Evolutionary conservation across 1,284 basidiomycete species (phyloP).

Genomic region (Rugosomyces carneus): DNA sequence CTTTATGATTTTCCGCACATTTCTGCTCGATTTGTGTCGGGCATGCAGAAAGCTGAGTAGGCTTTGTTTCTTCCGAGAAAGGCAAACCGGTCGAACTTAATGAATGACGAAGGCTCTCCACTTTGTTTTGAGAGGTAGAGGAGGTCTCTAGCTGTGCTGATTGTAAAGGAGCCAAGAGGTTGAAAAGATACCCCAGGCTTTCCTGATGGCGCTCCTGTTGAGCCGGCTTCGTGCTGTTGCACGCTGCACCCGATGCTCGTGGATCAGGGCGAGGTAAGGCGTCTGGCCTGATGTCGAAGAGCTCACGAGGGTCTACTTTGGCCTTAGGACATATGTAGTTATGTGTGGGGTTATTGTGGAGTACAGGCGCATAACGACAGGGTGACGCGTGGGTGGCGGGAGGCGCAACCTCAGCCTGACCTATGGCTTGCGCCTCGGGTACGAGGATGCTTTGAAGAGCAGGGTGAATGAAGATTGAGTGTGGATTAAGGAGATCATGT

Average conservation of each 20-base stretch:
- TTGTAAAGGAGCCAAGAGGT: neutral
- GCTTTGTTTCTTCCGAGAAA: neutral
- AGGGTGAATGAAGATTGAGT: constrained; percentile 3
- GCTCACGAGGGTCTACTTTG: neutral
- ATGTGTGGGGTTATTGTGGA: neutral
- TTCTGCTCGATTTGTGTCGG: neutral
- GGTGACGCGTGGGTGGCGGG: neutral
- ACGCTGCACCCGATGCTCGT: neutral
- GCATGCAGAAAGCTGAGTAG: too few relatives aligned
- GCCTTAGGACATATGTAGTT: neutral
- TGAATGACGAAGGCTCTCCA: neutral
- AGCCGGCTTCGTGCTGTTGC: neutral
- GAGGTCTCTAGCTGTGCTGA: neutral
- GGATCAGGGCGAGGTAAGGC: neutral
- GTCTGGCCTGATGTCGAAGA: neutral
- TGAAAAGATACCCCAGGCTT: neutral
- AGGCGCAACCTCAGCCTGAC: neutral
- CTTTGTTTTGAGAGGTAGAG: neutral
- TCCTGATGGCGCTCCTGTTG: neutral
- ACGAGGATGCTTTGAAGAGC: constrained; percentile 2
- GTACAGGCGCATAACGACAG: neutral
- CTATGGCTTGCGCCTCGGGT: constrained; percentile 2
- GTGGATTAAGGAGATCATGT: too few relatives aligned
- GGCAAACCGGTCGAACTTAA: neutral
- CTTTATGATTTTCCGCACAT: neutral